Evolutionary conservation across 495 filamentous ascomycete genomes (phyloP), one percentile per base, ranked within the genome.

Genomic region (Podospora tetraspora): DNA sequence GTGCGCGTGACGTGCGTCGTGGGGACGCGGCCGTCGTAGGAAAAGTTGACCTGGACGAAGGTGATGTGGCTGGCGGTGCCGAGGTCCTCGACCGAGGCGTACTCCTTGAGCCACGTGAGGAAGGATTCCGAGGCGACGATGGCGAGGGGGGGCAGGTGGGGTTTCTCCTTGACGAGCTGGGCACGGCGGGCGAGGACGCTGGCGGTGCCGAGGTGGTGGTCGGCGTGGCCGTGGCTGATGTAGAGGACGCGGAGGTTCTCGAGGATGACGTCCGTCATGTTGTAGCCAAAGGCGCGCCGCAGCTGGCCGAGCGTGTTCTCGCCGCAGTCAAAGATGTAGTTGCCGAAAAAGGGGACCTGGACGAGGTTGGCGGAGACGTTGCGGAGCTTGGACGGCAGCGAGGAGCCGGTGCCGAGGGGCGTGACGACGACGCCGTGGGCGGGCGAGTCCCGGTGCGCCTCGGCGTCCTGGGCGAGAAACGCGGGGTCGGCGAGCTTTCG

Each of bases 231-330:
- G 78, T 99, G 95, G 74, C 91, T 94, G 74, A 99, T 94, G 90
- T 92, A 97, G 64, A 99, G 90, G 70, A 87, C 84, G 52, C 90
- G 91, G 27, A 99, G 82, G 67, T 97, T 91, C 64, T 81, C 80
- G 13, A 98, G 80, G 12, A 97, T 80, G 37, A 88, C 84, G n/a
- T 82, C 80, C 6, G 94, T 77, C 70, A 92, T 83, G 23, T 82
- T 77, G 5, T 83, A 79, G 3, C 82, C 82, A 72, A 89, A 96
- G 3, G 90, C 79, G 57, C 95, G 91, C 64, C 87, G 87, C 23
- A 99, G 77, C 74, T 97, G 94, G n/a, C 95, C 95, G 19, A 98
- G 82, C 0, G 95, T 97, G 70, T 91, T 91, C 77, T 99, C 95
- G 68, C 95, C 95, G 70, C 89, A 92, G 77, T 99, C 95, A 58